phyloP scores from a whole-genome alignment of 1,284 basidiomycete genomes.

The Sanghuangporus sanghuang region DNA sequence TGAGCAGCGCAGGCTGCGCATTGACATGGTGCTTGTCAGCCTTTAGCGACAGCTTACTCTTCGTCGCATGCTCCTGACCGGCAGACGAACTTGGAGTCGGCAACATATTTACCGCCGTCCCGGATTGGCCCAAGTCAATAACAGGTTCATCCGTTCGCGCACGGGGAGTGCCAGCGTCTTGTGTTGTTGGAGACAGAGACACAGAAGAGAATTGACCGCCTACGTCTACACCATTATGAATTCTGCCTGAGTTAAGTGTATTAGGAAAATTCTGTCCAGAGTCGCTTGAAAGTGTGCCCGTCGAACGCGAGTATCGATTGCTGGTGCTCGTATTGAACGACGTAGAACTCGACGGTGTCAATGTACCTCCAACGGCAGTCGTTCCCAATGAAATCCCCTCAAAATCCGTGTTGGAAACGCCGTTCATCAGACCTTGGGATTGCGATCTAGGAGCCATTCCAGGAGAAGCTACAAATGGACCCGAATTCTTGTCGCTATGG shows the following conservation, averaged over 20 bases:
- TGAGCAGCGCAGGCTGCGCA: conserved; percentile 43
- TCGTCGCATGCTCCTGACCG: conserved; percentile 10
- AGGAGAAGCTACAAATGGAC: neutral
- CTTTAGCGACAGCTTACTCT: conserved; percentile 22
- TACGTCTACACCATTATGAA: neutral
- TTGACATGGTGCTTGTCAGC: conserved; percentile 46
- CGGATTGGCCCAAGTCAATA: neutral
- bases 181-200: neutral
- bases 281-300: conserved; percentile 25
- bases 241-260: neutral
- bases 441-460: neutral
- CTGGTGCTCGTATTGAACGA: conserved; percentile 14
- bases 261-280: conserved; percentile 15
- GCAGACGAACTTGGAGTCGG: conserved; percentile 16
- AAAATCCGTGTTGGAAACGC: neutral
- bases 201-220: conserved; percentile 3
- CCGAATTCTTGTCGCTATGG: neutral
- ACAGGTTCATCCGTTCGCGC: conserved; percentile 4
- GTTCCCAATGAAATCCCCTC: conserved; percentile 2
- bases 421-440: neutral
- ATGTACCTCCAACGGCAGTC: conserved; percentile 3
- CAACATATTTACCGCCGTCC: conserved; percentile 1
- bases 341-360: conserved; percentile 15
- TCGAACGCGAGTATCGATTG: conserved; percentile 24
- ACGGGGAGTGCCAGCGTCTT: neutral